Evolutionary conservation across 169 alveolate species (phyloP), one percentile per base, ranked within the genome.

Genomic region (Haemoproteus tartakovskyi): DNA sequence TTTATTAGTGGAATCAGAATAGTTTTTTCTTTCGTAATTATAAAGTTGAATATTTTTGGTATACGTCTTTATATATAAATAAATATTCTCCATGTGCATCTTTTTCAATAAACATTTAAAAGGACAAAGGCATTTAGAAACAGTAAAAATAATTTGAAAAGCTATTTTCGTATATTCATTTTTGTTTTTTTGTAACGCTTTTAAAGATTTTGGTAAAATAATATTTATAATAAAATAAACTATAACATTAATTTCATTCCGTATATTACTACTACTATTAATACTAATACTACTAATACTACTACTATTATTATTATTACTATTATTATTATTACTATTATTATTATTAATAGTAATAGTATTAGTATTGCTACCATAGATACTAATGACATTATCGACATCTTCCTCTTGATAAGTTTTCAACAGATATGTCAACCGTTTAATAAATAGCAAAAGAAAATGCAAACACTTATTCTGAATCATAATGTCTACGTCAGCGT

Each of bases 191-290:
- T 57, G 54, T 43, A 74, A 41, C 36, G 84, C 84, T 12, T 74
- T 74, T 12, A 74, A 60, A 19, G 62, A 60, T 59, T 74, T 74
- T 18, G 84, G 84, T 14, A 74, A 57, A 37, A 74, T 74, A 45
- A 74, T 56, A 45, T 74, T 74, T 16, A 74, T 33, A 45, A 74
- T 30, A 60, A 74, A 74, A 37, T 74, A 62, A 3, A 51, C 30
- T 11, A 29, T 57, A 29, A 74, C 46, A 30, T 51, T 56, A 26
- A 74, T 60, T 26, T 74, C 78, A 40, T 70, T 24, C 4, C n/a
- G 33, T 11, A 74, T 48, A 16, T 8, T 18, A 18, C 12, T 18
- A 40, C n/a, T n/a, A n/a, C n/a, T n/a, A n/a, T n/a, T n/a, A n/a
- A n/a, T n/a, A n/a, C n/a, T n/a, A n/a, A n/a, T n/a, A n/a, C n/a